Percentiles rank a stretch among this genome's conserved stretches.
Conservation (phyloP, 352 stramenopile species). For the Phytophthora podocarpi region DNA sequence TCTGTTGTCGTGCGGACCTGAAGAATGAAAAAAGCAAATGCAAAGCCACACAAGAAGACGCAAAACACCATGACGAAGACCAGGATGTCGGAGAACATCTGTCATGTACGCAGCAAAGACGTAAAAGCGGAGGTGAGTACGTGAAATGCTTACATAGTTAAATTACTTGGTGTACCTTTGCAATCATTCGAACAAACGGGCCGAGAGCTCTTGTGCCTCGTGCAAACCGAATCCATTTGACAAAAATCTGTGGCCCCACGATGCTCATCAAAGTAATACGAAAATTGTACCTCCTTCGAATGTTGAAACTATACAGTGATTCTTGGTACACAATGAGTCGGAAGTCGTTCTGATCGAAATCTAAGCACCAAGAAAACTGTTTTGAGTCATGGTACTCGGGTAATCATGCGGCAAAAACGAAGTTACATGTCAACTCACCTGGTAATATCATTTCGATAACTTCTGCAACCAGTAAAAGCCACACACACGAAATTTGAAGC, state of each 20-base stretch:
- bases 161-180: slow-evolving; percentile 49
- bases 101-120: background rate
- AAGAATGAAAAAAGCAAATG: slow-evolving; percentile 84
- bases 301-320: slow-evolving; percentile 58
- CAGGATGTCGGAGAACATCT: slow-evolving; percentile 86
- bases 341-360: slow-evolving; percentile 45
- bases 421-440: slow-evolving; percentile 17
- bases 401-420: background rate
- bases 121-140: background rate
- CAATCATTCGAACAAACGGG: slow-evolving; percentile 87
- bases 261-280: slow-evolving; percentile 82
- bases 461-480: slow-evolving; percentile 64
- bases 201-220: slow-evolving; percentile 67
- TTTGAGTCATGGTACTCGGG: too few species aligned
- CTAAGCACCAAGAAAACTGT: background rate
- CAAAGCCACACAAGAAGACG: slow-evolving; percentile 75
- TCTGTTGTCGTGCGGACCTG: slow-evolving; percentile 42
- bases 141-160: background rate
- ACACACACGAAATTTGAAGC: slow-evolving; percentile 73
- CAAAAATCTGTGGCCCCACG: slow-evolving; percentile 76
- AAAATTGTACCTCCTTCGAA: slow-evolving; percentile 71
- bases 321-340: slow-evolving; percentile 61
- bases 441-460: slow-evolving; percentile 44
- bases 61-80: slow-evolving; percentile 80
- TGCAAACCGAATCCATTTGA: slow-evolving; percentile 85